A percentile compares a stretch with the other conserved stretches of the same genome.
phyloP scores from a whole-genome alignment of 2,329 filamentous ascomycete species.

The Venturia carpophila region DNA sequence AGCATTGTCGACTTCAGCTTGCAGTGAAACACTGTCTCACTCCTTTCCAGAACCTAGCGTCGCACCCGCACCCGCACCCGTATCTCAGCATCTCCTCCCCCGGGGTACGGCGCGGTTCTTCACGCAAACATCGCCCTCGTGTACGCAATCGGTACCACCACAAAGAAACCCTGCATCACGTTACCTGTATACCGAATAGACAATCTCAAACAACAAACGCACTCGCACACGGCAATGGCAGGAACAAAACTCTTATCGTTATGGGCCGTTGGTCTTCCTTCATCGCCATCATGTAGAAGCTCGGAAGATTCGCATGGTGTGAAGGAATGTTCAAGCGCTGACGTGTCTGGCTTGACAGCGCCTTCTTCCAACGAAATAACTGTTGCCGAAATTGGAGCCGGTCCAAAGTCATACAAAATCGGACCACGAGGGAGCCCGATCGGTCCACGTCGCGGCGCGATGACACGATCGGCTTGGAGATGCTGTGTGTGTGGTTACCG shows the following conservation, averaged over 20 bases:
- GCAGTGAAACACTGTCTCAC: not conserved
- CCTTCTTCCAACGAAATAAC: not conserved
- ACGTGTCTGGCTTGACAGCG: not conserved
- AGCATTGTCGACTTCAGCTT: not conserved
- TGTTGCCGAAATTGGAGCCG: not conserved
- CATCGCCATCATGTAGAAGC: not conserved
- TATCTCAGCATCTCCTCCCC: not conserved
- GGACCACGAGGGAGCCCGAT: not conserved
- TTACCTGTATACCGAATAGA: not conserved
- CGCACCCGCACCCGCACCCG: not conserved
- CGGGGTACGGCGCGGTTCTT: not conserved
- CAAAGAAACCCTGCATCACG: not conserved
- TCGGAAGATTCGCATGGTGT: not conserved
- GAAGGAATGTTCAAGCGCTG: not conserved
- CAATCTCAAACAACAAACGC: not conserved
- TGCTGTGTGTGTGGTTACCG: constrained; percentile 1
- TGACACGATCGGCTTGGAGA: not conserved
- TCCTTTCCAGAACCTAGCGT: not conserved
- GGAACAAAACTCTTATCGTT: not conserved
- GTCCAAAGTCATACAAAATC: not conserved
- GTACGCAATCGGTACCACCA: not conserved
- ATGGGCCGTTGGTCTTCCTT: not conserved
- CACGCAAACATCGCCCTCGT: not conserved
- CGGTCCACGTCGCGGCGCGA: not conserved
- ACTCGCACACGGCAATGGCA: not conserved